Base-by-base conservation (phyloP, 805 yeast species). In the Tetrapisispora pingtungensis region DNA sequence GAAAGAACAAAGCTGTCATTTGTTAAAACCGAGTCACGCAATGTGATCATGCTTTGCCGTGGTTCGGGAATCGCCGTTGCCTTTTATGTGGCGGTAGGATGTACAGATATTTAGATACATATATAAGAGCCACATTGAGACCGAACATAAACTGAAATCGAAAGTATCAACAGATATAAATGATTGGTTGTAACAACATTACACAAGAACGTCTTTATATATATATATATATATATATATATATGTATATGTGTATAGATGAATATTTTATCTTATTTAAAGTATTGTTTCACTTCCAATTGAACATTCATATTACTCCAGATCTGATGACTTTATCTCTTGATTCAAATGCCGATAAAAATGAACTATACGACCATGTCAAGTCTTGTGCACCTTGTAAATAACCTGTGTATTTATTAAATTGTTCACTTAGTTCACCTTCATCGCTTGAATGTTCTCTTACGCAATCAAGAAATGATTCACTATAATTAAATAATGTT, bases 351-450 rank as follows among this genome's bases (percentile, higher is more conserved):
- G 90, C 77, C 52, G 77, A 74, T 78, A 82, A 80, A 38, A 84
- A 75, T 4, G 95, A 73, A 28, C 87, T 77, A 59, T 86, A 86
- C 48, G 94, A 82, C 97, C 97, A 90, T 4, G 97, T 89, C 53
- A 90, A 74, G 54, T 84, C 77, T 44, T 67, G 65, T 0, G 97
- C 97, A 7, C 97, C 97, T 62, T 81, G 83, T 82, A 87, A 77
- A 60, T 64, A 87, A 0, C 97, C 97, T 35, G 73, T 77, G 54
- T 79, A 73, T 56, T 75, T 78, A 65, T 84, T 86, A 62, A 87
- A 86, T 58, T 90, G 96, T 64, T 90, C 97, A 55, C 89, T 81
- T 78, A 90, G 80, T 43, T 94, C 94, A 17, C 77, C 75, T 43
- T 64, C 65, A 53, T 59, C 63, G 57, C 78, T 84, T 19, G 75